Percentiles rank a stretch among this genome's conserved stretches.
Evolutionary conservation across 176 grass and related monocot genomes (phyloP).

Genomic region (Saccharum spontaneum): DNA sequence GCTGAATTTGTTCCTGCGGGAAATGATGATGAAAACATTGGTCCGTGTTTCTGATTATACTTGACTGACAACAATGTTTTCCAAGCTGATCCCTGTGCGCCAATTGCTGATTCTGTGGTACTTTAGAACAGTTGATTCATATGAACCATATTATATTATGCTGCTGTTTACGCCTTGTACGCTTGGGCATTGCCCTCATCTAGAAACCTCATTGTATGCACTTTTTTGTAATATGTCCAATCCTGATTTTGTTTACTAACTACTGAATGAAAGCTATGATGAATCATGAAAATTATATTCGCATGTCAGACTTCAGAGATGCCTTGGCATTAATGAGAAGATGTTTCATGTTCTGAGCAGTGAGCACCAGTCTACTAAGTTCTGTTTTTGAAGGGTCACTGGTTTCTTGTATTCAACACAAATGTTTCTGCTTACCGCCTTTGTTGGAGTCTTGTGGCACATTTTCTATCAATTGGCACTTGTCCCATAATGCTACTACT

Average conservation of each 20-base stretch:
- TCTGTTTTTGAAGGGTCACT: neutral
- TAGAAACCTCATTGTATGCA: neutral
- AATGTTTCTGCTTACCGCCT: too few relatives aligned
- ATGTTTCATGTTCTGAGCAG: conserved; percentile 40
- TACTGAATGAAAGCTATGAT: neutral
- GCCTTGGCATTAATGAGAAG: conserved; percentile 52
- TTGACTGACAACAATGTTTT: conserved; percentile 1
- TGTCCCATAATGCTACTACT: neutral
- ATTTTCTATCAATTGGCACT: neutral
- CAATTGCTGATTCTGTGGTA: neutral
- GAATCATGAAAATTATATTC: conserved; percentile 25
- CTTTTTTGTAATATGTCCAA: neutral
- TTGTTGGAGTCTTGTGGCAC: neutral
- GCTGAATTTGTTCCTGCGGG: neutral
- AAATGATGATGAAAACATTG: conserved; percentile 31
- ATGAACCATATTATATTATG: neutral
- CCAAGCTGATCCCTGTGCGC: neutral
- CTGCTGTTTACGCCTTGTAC: neutral
- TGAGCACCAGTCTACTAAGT: neutral
- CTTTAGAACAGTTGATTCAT: neutral
- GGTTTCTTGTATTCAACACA: neutral
- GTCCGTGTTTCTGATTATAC: conserved; percentile 27
- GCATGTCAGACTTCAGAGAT: conserved; percentile 57
- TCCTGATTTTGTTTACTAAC: fast-evolving
- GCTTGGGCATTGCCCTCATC: too few relatives aligned